These are phyloP conservation scores for Amaranthus tricolor DNA, from an alignment of 179 eudicot species.

Conservation along the genomic window DNA sequence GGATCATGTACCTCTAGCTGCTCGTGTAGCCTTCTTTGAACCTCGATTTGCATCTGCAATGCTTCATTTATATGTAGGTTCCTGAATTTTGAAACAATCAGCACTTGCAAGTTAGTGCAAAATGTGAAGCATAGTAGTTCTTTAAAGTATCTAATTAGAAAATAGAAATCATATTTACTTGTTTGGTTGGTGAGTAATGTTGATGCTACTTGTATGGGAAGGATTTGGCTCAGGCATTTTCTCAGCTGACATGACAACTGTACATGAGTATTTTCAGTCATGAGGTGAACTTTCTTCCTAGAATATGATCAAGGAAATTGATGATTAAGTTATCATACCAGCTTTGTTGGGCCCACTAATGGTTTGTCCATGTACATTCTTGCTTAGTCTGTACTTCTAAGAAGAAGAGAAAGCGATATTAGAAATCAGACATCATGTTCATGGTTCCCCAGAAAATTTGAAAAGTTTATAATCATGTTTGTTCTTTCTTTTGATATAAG, in stretches of 20 bases:
- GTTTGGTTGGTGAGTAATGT: slow-evolving; percentile 47
- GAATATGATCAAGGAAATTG: neutral
- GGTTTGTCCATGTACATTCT: slow-evolving; percentile 64
- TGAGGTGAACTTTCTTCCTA: neutral
- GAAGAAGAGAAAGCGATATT: slow-evolving; percentile 21
- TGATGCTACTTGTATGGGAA: slow-evolving; percentile 43
- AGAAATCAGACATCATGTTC: slow-evolving; percentile 17
- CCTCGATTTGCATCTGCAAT: slow-evolving; percentile 87
- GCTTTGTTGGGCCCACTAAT: slow-evolving; percentile 44
- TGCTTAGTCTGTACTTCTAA: slow-evolving; percentile 77
- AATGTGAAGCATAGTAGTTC: neutral
- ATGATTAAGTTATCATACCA: slow-evolving; percentile 40
- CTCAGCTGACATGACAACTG: slow-evolving; percentile 47
- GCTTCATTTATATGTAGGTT: slow-evolving; percentile 76
- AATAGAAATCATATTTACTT: slow-evolving; percentile 39
- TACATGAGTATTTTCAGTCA: slow-evolving; percentile 16
- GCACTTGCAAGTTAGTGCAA: slow-evolving; percentile 7
- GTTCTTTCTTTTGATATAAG: neutral
- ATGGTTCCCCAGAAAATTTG: neutral
- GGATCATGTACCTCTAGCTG: slow-evolving; percentile 84
- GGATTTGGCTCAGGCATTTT: slow-evolving; percentile 49
- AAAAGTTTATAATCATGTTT: neutral
- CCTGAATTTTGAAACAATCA: slow-evolving; percentile 32
- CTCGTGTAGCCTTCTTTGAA: slow-evolving; percentile 80
- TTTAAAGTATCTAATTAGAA: neutral